Percentiles rank a stretch among this genome's conserved stretches.
Evolutionary conservation across 768 basidiomycete species (phyloP).

Genomic region (Lactarius quietus): DNA sequence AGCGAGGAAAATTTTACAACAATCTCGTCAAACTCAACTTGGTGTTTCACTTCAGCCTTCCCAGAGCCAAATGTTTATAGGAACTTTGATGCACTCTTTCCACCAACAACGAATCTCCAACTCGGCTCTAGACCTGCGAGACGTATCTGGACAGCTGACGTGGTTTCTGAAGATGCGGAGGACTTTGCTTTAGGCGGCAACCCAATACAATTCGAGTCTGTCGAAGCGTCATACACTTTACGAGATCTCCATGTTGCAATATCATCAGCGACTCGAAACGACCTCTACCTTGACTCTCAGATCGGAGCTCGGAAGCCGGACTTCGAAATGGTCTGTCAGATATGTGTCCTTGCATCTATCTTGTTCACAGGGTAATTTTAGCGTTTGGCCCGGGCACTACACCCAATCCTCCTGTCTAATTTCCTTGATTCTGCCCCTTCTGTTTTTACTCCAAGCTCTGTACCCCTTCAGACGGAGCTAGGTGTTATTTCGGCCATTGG

Average conservation of each 20-base stretch:
- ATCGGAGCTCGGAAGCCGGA: constrained; percentile 23
- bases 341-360: background rate
- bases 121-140: constrained; percentile 3
- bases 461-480: constrained; percentile 55
- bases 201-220: constrained; percentile 20
- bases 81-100: constrained; percentile 49
- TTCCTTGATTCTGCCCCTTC: constrained; percentile 85
- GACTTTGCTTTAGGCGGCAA: constrained; percentile 27
- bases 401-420: constrained; percentile 74
- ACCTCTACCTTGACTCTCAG: constrained; percentile 17
- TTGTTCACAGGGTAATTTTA: constrained; percentile 30
- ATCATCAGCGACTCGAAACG: constrained; percentile 5
- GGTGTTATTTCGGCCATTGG: constrained; percentile 55
- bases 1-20: constrained; percentile 10
- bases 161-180: constrained; percentile 37
- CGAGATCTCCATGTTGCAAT: constrained; percentile 26
- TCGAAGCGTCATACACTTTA: constrained; percentile 26
- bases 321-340: constrained; percentile 6
- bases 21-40: constrained; percentile 41
- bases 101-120: constrained; percentile 25
- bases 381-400: constrained; percentile 71
- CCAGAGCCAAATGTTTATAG: constrained; percentile 46
- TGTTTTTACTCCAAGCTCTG: constrained; percentile 69
- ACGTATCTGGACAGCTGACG: constrained; percentile 37
- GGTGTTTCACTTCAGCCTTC: constrained; percentile 68